Evolutionary conservation across 2,329 filamentous ascomycete genomes (phyloP).

Genomic region (Aspergillus hiratsukae): DNA sequence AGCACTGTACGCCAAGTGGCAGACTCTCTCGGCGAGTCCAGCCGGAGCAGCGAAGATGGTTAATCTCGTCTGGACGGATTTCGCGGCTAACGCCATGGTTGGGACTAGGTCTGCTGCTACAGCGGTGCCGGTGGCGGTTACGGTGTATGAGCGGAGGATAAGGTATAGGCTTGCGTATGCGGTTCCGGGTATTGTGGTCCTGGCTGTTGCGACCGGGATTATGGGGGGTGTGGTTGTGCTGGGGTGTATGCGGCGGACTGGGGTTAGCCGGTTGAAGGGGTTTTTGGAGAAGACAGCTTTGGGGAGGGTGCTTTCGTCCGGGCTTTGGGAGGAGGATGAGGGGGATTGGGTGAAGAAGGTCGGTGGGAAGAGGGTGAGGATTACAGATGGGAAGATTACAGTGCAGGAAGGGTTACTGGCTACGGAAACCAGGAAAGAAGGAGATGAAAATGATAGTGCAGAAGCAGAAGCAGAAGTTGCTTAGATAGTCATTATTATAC

Average conservation of each 20-base stretch:
- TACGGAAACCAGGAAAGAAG: not conserved
- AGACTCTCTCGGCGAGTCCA: constrained; percentile 28
- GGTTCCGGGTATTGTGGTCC: constrained; percentile 28
- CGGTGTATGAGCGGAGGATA: constrained; percentile 24
- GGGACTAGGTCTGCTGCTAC: constrained; percentile 26
- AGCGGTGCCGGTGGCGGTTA: constrained; percentile 14
- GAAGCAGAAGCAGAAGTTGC: too few relatives aligned
- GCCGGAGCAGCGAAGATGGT: constrained; percentile 32
- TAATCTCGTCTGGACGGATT: constrained; percentile 45
- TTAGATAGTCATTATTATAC: too few relatives aligned
- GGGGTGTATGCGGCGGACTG: not conserved
- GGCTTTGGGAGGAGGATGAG: not conserved
- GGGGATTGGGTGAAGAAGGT: not conserved
- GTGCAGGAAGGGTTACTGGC: not conserved
- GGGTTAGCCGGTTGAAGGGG: not conserved
- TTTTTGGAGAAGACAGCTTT: constrained; percentile 1
- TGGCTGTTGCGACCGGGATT: not conserved
- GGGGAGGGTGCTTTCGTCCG: not conserved
- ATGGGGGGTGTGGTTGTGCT: not conserved
- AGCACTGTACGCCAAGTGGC: constrained; percentile 41
- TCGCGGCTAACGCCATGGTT: constrained; percentile 41
- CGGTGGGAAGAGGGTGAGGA: not conserved
- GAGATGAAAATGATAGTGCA: too few relatives aligned
- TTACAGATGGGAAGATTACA: not conserved
- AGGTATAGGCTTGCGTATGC: constrained; percentile 31